Evolutionary conservation across 768 basidiomycete genomes (phyloP), one percentile per base, ranked within the genome.

Genomic region (Auricularia sp.): DNA sequence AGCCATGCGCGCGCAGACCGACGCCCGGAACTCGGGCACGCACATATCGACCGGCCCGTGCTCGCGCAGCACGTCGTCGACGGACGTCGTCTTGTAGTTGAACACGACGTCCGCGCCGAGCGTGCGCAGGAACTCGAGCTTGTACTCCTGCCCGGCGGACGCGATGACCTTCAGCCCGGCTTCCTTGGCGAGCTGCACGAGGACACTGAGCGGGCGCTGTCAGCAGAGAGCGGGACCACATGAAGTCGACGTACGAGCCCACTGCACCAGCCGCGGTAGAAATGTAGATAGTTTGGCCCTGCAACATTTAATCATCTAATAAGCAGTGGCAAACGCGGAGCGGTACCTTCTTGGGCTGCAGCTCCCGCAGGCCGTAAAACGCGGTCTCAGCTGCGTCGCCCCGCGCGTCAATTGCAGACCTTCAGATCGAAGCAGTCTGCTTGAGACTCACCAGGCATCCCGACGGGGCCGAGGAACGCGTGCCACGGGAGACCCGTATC

Each of bases 401-500:
- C 29, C 29, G n/a, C 29, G 29, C 29, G 29, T 29, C 29, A 29
- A 29, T 29, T 29, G 29, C 29, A 29, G 29, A 29, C 3, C 29
- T 3, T 29, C 29, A 29, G 0, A 29, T 0, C 29, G 29, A 0
- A 0, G 0, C 29, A 0, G 29, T 29, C 0, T 29, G 0, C 29
- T 29, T 3, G 29, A 29, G 44, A 45, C 44, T 10, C 44, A 45
- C 74, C 72, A 5, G 72, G 71, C 76, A 76, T 84, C 7, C 85
- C 85, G 2, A 77, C 74, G 1, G 79, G 78, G 16, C 85, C 83
- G 35, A 83, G 69, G 67, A 79, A 83, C 0, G 73, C 73, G 0
- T 77, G 75, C 81, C 80, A 84, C 0, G 83, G 82, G 4, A 85
- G 70, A 4, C 77, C 75, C 37, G 77, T 68, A 63, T 77, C 72